These are phyloP conservation scores for Myxozyma nipponensis DNA, from an alignment of 805 yeast genomes.

Conservation along the genomic window DNA sequence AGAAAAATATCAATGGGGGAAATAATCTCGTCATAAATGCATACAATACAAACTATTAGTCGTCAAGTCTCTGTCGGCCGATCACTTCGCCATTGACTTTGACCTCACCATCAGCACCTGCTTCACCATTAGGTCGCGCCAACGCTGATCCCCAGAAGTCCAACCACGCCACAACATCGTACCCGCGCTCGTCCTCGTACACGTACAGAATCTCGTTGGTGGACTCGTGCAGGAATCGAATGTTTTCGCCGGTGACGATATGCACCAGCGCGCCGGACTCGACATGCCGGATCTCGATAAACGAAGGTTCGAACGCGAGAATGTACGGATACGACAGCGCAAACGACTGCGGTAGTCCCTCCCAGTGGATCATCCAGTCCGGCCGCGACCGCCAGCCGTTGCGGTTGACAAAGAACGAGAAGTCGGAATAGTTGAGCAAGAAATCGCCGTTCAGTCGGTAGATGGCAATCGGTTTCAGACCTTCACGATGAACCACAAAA, in stretches of 20 bases:
- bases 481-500: constrained; percentile 80
- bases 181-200: constrained; percentile 84
- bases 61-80: constrained; percentile 13
- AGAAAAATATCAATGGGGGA: too few relatives aligned
- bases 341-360: constrained; percentile 88
- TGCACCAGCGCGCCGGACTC: constrained; percentile 81
- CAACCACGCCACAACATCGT: constrained; percentile 84
- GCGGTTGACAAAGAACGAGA: constrained; percentile 88
- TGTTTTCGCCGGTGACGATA: constrained; percentile 89
- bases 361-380: constrained; percentile 95
- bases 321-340: constrained; percentile 93
- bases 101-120: background rate
- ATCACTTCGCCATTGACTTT: background rate
- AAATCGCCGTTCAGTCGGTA: constrained; percentile 88
- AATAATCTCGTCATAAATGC: too few relatives aligned
- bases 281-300: constrained; percentile 88
- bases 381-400: constrained; percentile 96
- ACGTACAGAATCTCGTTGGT: constrained; percentile 93
- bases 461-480: constrained; percentile 83
- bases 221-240: constrained; percentile 74
- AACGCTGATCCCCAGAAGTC: constrained; percentile 65
- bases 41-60: too few relatives aligned
- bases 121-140: constrained; percentile 1
- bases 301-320: constrained; percentile 81
- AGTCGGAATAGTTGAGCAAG: constrained; percentile 82